These are phyloP conservation scores for Coffea eugenioides DNA, from an alignment of 257 asterid species.

Conservation along the genomic window DNA sequence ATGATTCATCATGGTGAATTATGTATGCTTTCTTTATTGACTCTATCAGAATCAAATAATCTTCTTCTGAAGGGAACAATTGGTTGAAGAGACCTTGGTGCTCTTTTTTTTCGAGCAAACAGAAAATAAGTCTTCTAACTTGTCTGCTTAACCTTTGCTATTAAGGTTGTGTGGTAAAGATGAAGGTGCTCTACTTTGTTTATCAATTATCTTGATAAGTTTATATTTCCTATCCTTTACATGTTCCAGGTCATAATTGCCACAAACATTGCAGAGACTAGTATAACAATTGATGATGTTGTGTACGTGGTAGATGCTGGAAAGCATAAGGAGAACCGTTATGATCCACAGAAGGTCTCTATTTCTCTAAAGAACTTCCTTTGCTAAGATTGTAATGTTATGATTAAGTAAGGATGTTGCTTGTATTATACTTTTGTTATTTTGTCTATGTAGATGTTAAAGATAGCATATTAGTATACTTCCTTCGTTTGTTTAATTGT, in stretches of 20 bases:
- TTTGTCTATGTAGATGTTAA: background rate
- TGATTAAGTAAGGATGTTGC: background rate
- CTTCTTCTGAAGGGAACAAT: background rate
- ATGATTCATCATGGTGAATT: background rate
- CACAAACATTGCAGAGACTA: constrained; percentile 97
- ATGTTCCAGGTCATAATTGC: constrained; percentile 78
- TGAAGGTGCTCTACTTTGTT: constrained; percentile 2
- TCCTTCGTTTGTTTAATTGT: too few species aligned
- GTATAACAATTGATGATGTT: constrained; percentile 94
- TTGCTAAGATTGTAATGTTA: background rate
- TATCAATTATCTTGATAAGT: background rate
- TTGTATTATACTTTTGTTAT: background rate
- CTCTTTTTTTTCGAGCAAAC: too few species aligned
- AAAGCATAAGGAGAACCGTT: constrained; percentile 95
- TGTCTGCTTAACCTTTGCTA: background rate
- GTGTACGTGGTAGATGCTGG: constrained; percentile 96
- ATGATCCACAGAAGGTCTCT: constrained; percentile 84
- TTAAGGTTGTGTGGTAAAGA: background rate
- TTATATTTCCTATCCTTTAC: constrained; percentile 5
- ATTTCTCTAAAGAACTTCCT: constrained; percentile 15
- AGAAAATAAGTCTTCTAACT: background rate
- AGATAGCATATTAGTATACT: too few species aligned
- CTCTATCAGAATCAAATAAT: too few species aligned
- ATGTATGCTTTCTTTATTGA: background rate
- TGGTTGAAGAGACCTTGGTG: background rate